Evolutionary conservation across 148 eudicot genomes (phyloP).

Genomic region (Bassia scoparia): DNA sequence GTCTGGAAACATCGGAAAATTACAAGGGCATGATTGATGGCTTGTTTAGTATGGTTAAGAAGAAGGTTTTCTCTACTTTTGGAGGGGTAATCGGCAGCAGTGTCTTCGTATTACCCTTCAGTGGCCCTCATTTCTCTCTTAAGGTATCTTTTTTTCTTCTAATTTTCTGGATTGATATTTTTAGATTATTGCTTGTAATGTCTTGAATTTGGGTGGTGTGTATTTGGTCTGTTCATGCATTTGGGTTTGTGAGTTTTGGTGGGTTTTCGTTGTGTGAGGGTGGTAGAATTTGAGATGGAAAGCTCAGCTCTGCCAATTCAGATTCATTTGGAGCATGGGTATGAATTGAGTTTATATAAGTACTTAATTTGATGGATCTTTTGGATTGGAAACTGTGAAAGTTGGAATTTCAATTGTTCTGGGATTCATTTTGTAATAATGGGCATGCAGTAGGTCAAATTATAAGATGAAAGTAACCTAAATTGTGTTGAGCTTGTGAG

Average conservation of each 20-base stretch:
- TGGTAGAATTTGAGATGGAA: background rate
- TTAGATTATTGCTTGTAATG: background rate
- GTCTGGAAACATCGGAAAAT: conserved; percentile 61
- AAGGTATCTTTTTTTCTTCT: conserved; percentile 45
- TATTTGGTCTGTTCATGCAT: background rate
- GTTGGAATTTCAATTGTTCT: background rate
- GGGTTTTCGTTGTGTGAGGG: background rate
- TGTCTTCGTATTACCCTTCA: conserved; percentile 87
- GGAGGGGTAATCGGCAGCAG: conserved; percentile 98
- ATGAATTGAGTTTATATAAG: background rate
- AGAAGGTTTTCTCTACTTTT: conserved; percentile 72
- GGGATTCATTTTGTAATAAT: background rate
- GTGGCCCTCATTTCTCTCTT: conserved; percentile 94
- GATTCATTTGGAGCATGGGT: background rate
- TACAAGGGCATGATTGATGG: conserved; percentile 92
- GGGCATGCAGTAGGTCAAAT: too few species aligned
- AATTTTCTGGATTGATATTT: background rate
- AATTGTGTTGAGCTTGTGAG: too few species aligned
- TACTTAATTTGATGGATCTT: background rate
- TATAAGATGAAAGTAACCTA: too few species aligned
- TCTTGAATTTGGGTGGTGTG: background rate
- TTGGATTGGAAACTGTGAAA: background rate
- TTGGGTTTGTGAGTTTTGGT: conserved; percentile 1
- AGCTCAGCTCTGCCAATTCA: background rate
- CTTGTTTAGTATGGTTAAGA: conserved; percentile 53